These are phyloP conservation scores for Eucalyptus tenuipes DNA, from an alignment of 345 rosid species.

Conservation along the genomic window DNA sequence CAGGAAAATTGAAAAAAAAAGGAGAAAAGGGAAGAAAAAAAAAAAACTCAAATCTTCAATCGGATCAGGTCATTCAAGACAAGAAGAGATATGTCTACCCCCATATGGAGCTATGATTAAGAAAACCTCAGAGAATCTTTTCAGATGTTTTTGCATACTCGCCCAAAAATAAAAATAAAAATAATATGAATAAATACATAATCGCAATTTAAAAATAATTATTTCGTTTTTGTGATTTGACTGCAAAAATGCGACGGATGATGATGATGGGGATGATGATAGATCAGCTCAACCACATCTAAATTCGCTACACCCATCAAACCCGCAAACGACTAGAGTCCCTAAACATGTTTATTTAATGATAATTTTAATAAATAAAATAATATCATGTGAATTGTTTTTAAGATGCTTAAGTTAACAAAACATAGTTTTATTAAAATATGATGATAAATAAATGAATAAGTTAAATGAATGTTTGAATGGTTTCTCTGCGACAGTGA, in stretches of 20 bases:
- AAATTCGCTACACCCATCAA: constrained; percentile 45
- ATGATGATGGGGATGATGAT: constrained; percentile 6
- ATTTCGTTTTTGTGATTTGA: not conserved
- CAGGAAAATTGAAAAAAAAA: not conserved
- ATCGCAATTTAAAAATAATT: not conserved
- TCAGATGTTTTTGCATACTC: not conserved
- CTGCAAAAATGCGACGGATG: not conserved
- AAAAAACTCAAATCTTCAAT: not conserved
- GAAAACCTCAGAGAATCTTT: constrained; percentile 26
- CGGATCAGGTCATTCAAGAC: not conserved
- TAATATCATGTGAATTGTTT: not conserved
- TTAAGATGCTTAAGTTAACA: not conserved
- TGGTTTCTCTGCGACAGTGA: not conserved
- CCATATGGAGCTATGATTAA: constrained; percentile 6
- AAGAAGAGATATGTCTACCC: not conserved
- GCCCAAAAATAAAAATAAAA: not conserved
- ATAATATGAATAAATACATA: not conserved
- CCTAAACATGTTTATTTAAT: not conserved
- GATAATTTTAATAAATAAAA: not conserved
- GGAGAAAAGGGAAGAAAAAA: not conserved
- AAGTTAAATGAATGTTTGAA: not conserved
- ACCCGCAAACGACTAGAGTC: not conserved
- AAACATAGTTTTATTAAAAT: not conserved
- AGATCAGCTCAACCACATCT: constrained; percentile 44
- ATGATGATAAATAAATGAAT: not conserved